Conservation (phyloP, 1,139 yeast genomes). For the Lodderomyces elongisporus region DNA sequence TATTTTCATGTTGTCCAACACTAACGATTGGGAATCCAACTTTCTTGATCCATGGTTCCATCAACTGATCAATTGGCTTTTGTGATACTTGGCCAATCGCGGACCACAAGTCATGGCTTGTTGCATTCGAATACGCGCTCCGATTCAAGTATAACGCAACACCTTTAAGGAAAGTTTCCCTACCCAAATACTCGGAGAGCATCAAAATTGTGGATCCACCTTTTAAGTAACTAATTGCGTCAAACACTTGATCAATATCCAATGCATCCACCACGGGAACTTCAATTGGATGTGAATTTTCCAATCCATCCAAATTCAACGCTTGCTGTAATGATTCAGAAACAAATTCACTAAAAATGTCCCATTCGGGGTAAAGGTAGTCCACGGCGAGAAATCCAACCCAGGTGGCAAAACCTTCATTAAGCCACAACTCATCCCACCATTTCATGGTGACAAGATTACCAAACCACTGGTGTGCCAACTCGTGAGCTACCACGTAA, state of each 20-base stretch:
- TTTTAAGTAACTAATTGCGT: conserved; percentile 76
- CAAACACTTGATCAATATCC: conserved; percentile 82
- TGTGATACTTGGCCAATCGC: conserved; percentile 71
- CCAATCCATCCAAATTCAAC: conserved; percentile 61
- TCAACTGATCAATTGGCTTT: conserved; percentile 63
- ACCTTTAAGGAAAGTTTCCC: conserved; percentile 62
- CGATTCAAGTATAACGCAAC: conserved; percentile 64
- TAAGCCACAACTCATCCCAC: conserved; percentile 93
- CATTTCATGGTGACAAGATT: conserved; percentile 89
- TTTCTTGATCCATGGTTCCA: conserved; percentile 79
- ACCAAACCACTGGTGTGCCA: conserved; percentile 95
- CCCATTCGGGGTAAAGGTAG: conserved; percentile 79
- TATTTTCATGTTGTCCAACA: conserved; percentile 39
- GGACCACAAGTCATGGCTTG: conserved; percentile 76
- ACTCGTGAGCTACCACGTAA: conserved; percentile 84
- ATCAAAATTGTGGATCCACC: conserved; percentile 74
- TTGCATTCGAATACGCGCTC: conserved; percentile 72
- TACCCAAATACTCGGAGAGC: conserved; percentile 67
- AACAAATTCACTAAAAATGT: conserved; percentile 72
- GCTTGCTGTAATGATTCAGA: conserved; percentile 68
- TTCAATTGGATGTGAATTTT: conserved; percentile 81
- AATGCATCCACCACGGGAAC: conserved; percentile 77
- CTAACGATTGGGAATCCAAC: conserved; percentile 81
- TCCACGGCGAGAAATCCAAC: conserved; percentile 80
- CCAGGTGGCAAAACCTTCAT: conserved; percentile 89